Base-by-base conservation (phyloP, 2,329 filamentous ascomycete genomes). In the Harringtonia lauricola region DNA sequence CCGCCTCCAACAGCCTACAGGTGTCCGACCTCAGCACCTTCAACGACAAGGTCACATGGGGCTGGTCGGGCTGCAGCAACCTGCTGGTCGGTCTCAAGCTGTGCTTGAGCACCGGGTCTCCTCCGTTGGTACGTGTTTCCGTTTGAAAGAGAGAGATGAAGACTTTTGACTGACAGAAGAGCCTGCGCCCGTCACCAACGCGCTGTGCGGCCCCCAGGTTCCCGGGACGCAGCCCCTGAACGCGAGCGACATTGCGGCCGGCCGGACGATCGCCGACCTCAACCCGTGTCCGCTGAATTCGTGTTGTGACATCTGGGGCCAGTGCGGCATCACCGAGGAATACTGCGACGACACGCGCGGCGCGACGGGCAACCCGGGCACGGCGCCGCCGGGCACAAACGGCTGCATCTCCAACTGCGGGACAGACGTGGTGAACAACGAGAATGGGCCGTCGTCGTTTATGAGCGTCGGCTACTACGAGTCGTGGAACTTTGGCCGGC, bases 241-340 rank as follows among this genome's bases (percentile, higher is more conserved):
- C n/a, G n/a, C 57, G 39, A 43, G 34, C 2, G 1, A 50, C 41
- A 18, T 10, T n/a, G n/a, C n/a, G n/a, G n/a, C n/a, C n/a, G n/a
- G n/a, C n/a, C n/a, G 21, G 31, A 30, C 21, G 18, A 29, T 1
- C 41, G 47, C 46, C 28, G 29, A 47, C 9, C 41, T 60, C 13
- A 60, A 58, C 36, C 55, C 53, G 1, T 61, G 59, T 28, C 6
- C 24, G 7, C 24, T 26, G 7, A 10, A 7, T 10, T 10, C 7
- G 6, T 26, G 10, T 26, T 26, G 6, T 6, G 10, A 10, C 24
- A 26, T 6, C 6, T 66, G 64, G 57, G 70, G 68, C 1, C 59
- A 65, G 39, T 73, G 70, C 24, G 69, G 68, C 7, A 59, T 59
- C 2, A 66, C 64, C 0, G 48, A 49, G 2, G 66, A 66, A n/a